phyloP scores from a whole-genome alignment of 2,329 filamentous ascomycete genomes.

The Claviceps arundinis region DNA sequence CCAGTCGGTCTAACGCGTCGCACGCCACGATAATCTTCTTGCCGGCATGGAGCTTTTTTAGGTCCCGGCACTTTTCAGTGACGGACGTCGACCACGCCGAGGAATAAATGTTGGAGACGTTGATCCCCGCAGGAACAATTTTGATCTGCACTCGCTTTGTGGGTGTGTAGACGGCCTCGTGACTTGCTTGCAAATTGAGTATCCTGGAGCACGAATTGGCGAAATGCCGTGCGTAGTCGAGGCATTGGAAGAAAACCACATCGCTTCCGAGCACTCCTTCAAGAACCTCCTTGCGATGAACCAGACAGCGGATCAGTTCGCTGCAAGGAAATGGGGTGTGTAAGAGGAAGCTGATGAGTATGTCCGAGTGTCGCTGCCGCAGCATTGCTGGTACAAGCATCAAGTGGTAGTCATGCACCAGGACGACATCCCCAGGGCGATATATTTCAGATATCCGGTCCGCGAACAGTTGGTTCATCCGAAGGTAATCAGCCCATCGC shows the following conservation, averaged over 20 bases:
- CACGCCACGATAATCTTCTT: conserved; percentile 90
- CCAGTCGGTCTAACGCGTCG: conserved; percentile 81
- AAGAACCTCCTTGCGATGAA: conserved; percentile 74
- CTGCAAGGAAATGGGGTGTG: conserved; percentile 91
- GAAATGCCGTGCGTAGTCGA: conserved; percentile 88
- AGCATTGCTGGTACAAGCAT: conserved; percentile 79
- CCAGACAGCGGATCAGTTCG: conserved; percentile 82
- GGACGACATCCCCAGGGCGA: conserved; percentile 78
- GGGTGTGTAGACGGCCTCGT: conserved; percentile 77
- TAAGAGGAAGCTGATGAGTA: conserved; percentile 87
- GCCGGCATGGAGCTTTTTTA: conserved; percentile 63
- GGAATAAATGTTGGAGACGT: conserved; percentile 61
- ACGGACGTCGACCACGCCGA: conserved; percentile 58
- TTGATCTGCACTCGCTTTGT: conserved; percentile 4
- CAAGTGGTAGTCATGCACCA: conserved; percentile 89
- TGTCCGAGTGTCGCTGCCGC: conserved; percentile 69
- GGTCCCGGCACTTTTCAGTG: conserved; percentile 56
- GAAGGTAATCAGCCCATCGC: conserved; percentile 86
- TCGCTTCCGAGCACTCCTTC: conserved; percentile 81
- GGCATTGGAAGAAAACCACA: conserved; percentile 87
- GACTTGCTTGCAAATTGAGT: conserved; percentile 70
- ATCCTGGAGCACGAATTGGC: conserved; percentile 84
- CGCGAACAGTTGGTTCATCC: conserved; percentile 83
- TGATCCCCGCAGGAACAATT: conserved; percentile 45
- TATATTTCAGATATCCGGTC: conserved; percentile 77